A percentile compares a stretch with the other conserved stretches of the same genome.
Conservation (phyloP, 768 basidiomycete genomes). For the Hericium coralloides region DNA sequence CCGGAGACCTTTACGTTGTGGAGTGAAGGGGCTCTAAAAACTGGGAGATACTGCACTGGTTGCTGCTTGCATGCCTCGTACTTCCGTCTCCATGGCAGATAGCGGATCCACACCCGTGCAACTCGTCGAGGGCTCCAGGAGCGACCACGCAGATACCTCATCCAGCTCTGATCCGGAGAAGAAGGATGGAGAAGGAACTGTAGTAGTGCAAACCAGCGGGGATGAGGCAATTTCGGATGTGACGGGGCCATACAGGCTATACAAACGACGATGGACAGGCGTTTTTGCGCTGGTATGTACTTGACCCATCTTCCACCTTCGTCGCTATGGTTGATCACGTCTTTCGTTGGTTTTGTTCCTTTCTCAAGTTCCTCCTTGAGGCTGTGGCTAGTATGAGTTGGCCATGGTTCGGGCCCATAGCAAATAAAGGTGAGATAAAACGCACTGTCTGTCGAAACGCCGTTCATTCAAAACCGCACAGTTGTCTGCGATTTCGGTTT, state of each 20-base stretch:
- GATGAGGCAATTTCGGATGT: not conserved
- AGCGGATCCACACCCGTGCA: no score
- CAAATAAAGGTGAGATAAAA: constrained; percentile 46
- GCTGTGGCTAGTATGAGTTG: constrained; percentile 56
- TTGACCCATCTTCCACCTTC: not conserved
- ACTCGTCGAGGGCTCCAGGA: no score
- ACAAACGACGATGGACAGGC: constrained; percentile 62
- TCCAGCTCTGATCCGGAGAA: not conserved
- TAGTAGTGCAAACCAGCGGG: not conserved
- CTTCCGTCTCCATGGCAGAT: not conserved
- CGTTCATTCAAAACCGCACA: constrained; percentile 16
- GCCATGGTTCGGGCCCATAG: constrained; percentile 84
- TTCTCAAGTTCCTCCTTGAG: constrained; percentile 49
- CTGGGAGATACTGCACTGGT: not conserved
- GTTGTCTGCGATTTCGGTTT: constrained; percentile 59
- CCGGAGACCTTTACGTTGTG: no score
- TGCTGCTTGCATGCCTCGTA: no score
- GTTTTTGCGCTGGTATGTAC: constrained; percentile 50
- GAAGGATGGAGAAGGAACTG: not conserved
- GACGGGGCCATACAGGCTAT: constrained; percentile 43
- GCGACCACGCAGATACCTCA: no score
- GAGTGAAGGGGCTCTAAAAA: no score
- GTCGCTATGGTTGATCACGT: not conserved
- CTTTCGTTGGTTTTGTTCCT: not conserved
- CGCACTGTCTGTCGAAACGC: not conserved